Percentiles rank a stretch among this genome's conserved stretches.
Conservation (phyloP, 352 stramenopile genomes). For the Phytopythium kandeliae region DNA sequence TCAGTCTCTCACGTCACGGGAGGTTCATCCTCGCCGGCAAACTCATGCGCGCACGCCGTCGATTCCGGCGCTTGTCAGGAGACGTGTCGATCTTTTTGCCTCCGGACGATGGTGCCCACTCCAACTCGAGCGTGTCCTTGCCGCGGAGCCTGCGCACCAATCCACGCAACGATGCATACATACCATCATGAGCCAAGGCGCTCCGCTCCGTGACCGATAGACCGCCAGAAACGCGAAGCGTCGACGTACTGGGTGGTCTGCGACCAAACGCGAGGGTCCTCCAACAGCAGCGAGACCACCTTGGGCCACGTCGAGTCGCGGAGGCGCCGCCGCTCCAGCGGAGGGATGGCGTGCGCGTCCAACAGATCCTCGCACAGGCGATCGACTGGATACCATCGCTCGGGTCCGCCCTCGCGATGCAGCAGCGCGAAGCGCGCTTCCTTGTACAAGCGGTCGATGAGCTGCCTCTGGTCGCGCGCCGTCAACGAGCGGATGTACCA, state of each 20-base stretch:
- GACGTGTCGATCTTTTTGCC: constrained; percentile 10
- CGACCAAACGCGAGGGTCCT: constrained; percentile 49
- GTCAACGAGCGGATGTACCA: constrained; percentile 29
- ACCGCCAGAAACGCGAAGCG: background rate
- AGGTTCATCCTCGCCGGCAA: constrained; percentile 1
- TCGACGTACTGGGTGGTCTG: constrained; percentile 36
- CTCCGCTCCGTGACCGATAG: no score
- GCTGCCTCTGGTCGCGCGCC: constrained; percentile 34
- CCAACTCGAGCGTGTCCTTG: constrained; percentile 46
- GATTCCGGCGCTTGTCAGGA: background rate
- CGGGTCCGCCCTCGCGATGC: constrained; percentile 22
- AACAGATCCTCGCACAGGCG: constrained; percentile 63
- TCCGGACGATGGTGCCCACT: constrained; percentile 47
- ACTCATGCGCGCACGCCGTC: constrained; percentile 3
- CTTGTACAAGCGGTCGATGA: constrained; percentile 61
- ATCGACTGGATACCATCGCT: constrained; percentile 47
- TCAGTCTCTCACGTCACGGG: background rate
- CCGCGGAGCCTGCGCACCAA: constrained; percentile 19
- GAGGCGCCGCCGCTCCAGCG: constrained; percentile 23
- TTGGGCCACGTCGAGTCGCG: constrained; percentile 54
- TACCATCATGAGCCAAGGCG: no score
- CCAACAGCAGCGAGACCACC: constrained; percentile 37
- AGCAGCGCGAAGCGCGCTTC: constrained; percentile 64
- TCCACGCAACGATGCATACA: constrained; percentile 2
- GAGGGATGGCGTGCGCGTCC: constrained; percentile 14